Evolutionary conservation across 2,329 filamentous ascomycete genomes (phyloP).

Genomic region (Cryphonectria japonica): DNA sequence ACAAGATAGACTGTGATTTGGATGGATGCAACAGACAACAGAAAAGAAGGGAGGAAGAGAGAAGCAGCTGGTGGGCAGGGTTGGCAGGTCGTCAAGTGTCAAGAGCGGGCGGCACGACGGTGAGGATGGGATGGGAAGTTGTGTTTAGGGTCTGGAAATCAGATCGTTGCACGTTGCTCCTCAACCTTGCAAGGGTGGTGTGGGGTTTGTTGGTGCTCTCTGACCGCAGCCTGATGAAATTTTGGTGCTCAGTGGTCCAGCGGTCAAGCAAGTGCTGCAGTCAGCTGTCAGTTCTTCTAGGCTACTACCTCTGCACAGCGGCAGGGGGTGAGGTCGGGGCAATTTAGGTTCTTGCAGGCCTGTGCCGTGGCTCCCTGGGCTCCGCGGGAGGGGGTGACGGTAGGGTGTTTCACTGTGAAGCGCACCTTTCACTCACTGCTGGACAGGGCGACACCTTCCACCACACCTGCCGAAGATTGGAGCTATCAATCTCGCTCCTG

Average conservation of each 20-base stretch:
- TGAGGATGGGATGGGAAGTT: conserved; percentile 29
- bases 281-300: conserved; percentile 1
- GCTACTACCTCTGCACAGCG: conserved; percentile 9
- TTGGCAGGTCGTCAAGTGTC: conserved; percentile 32
- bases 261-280: conserved; percentile 4
- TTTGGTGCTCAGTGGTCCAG: background rate
- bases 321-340: background rate
- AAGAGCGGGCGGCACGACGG: conserved; percentile 30
- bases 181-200: conserved; percentile 12
- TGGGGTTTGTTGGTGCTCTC: conserved; percentile 13
- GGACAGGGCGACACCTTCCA: background rate
- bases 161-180: conserved; percentile 12
- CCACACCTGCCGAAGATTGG: background rate
- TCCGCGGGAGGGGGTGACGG: background rate
- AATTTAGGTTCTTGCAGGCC: background rate
- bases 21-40: conserved; percentile 40
- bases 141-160: conserved; percentile 15
- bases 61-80: conserved; percentile 5
- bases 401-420: background rate
- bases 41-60: conserved; percentile 37
- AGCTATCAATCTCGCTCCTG: conserved; percentile 18
- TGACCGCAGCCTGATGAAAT: conserved; percentile 9
- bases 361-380: background rate
- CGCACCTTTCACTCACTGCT: background rate
- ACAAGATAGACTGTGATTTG: conserved; percentile 31